Base-by-base conservation (phyloP, 805 yeast genomes). In the Debaryomyces prosopidis region DNA sequence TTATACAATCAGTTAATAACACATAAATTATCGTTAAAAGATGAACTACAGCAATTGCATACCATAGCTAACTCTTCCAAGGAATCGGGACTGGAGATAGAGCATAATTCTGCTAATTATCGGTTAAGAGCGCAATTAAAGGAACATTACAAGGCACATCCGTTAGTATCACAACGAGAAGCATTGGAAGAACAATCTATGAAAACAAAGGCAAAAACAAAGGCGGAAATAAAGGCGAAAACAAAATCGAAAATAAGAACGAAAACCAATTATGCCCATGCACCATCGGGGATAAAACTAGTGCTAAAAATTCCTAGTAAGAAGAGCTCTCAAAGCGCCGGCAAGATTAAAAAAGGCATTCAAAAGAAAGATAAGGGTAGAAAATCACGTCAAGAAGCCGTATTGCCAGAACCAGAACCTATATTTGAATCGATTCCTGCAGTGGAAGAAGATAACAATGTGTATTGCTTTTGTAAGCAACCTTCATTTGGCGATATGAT, bases 401-500 rank as follows among this genome's bases (percentile, higher is more conserved):
- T 19, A 15, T 26, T 23, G n/a, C 15, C 35, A 12, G 11, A 17
- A 18, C 26, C 28, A n/a, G 39, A 36, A 19, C 33, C 41, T 11
- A 30, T 27, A 18, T 9, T 36, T 5, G 33, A 37, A 31, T 46
- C 44, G 15, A 32, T 37, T 23, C 44, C 44, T 20, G 20, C 26
- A 14, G 27, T 16, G 16, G 58, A 48, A 26, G 58, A 51, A 39
- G 62, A 58, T 56, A 63, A 58, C 37, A 60, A 59, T 42, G 46
- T 62, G 42, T 92, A 92, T 63, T 92, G 99, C 65, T 87, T 87
- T 68, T 92, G 99, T 61, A 95, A 89, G 60, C 89, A 91, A 54
- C 95, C 87, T 0, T 90, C 97, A 0, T 89, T 85, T 66, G 99
- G 99, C 18, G 89, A 85, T 57, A 92, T 92, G 99, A 89, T 92